Evolutionary conservation across 805 yeast genomes (phyloP).

Genomic region (Ogataea nitratoaversa): DNA sequence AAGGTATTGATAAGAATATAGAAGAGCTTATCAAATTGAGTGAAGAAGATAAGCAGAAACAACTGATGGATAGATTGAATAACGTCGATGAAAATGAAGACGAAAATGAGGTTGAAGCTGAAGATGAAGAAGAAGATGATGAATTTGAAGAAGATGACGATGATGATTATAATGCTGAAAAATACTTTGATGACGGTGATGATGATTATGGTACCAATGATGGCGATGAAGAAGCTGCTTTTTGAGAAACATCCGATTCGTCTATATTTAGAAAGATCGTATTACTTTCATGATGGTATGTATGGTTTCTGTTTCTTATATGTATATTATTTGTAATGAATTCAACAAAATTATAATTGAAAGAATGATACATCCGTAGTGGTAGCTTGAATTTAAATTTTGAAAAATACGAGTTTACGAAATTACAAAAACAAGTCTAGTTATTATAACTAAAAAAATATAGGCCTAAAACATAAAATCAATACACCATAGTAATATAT

Average conservation of each 20-base stretch:
- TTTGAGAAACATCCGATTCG: slow-evolving; percentile 29
- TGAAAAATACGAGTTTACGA: no score
- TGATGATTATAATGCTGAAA: slow-evolving; percentile 76
- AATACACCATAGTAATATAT: background rate
- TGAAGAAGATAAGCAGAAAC: slow-evolving; percentile 28
- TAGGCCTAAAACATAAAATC: background rate
- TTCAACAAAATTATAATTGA: no score
- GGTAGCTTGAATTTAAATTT: no score
- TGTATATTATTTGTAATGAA: background rate
- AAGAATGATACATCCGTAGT: no score
- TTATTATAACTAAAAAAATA: background rate
- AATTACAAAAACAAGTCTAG: no score
- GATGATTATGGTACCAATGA: slow-evolving; percentile 52
- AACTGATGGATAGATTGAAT: slow-evolving; percentile 29
- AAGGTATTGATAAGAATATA: slow-evolving; percentile 36
- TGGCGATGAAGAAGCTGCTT: slow-evolving; percentile 71
- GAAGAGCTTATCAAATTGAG: slow-evolving; percentile 24
- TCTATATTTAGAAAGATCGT: no score
- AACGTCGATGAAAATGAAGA: slow-evolving; percentile 38
- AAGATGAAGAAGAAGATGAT: slow-evolving; percentile 60
- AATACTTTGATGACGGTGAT: slow-evolving; percentile 71
- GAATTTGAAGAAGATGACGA: slow-evolving; percentile 72
- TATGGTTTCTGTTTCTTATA: background rate
- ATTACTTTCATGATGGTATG: no score
- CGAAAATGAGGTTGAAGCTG: slow-evolving; percentile 39